Evolutionary conservation across 495 filamentous ascomycete genomes (phyloP), one percentile per base, ranked within the genome.

Genomic region (Penicillium arizonense): DNA sequence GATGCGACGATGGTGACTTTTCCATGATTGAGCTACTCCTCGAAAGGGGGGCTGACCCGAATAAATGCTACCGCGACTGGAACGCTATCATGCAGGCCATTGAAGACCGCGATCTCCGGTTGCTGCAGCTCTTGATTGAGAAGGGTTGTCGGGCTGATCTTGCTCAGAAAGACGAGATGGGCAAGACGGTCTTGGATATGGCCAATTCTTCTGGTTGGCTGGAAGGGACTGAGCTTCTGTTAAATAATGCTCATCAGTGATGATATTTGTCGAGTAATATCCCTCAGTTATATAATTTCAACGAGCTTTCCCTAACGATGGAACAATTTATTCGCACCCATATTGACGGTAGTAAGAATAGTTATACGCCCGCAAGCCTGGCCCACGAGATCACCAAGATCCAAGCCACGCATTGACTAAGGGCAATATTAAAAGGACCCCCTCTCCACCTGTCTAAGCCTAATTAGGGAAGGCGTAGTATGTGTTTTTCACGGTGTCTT

Each of bases 11-110:
- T 50, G 71, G 68, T 13, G 66, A 77, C 26, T 77, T 80, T 49
- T 66, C 70, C 0, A 74, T 77, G 53, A 75, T 81, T 34, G 67
- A 76, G 50, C 54, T 80, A 50, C 68, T 83, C 5, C 60, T 83
- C 12, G 66, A 70, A 11, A 67, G 73, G 44, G 80, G 80, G 26
- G 80, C 79, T 6, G 74, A 83, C 48, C 75, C 78, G 34, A 81
- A 82, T 54, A 69, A 73, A 59, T 69, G 77, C 49, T 79, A 81
- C 58, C 75, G 77, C 1, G 78, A 78, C 7, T 79, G 77, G 73
- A 81, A 78, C 44, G 76, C 76, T 10, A 68, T 73, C 47, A 69
- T 69, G 60, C 64, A 67, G 52, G 73, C 74, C 1, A 69, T 73
- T 36, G 66, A 71, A 26, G 55, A 71, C 46, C 67, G 70, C 3